phyloP scores from a whole-genome alignment of 2,329 filamentous ascomycete genomes.

The Alternaria dauci region DNA sequence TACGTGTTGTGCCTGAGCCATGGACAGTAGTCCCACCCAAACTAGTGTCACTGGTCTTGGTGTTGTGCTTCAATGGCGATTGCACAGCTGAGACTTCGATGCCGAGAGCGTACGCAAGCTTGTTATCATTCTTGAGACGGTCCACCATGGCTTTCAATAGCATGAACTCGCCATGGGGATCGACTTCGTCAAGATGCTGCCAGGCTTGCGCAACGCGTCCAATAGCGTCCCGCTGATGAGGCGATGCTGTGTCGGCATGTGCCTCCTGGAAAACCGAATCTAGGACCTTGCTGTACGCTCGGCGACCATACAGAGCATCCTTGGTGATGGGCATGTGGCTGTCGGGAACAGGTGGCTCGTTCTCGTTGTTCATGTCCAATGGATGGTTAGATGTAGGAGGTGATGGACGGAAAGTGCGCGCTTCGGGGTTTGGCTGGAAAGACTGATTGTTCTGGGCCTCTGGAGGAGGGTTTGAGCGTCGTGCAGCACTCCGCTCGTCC shows the following conservation, averaged over 20 bases:
- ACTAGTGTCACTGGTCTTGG: constrained; percentile 43
- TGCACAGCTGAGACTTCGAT: constrained; percentile 41
- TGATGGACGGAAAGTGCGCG: constrained; percentile 49
- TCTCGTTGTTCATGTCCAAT: constrained; percentile 64
- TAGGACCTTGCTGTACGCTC: constrained; percentile 81
- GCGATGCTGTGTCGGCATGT: constrained; percentile 76
- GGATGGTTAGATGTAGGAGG: constrained; percentile 44
- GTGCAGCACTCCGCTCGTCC: constrained; percentile 50
- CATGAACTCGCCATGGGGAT: constrained; percentile 90
- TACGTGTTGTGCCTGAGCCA: constrained; percentile 44
- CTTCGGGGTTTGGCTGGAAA: constrained; percentile 48
- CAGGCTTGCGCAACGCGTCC: constrained; percentile 86
- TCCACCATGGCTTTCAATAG: constrained; percentile 80
- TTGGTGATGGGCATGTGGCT: constrained; percentile 68
- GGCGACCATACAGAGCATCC: constrained; percentile 81
- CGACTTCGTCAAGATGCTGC: constrained; percentile 80
- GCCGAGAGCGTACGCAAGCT: constrained; percentile 62
- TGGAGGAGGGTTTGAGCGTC: constrained; percentile 41
- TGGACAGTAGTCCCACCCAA: constrained; percentile 47
- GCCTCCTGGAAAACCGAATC: constrained; percentile 86
- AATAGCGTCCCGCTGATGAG: constrained; percentile 82
- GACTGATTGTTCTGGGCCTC: constrained; percentile 26
- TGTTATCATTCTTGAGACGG: constrained; percentile 74
- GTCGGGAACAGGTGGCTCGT: constrained; percentile 61
- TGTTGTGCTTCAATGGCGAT: constrained; percentile 43